Conservation (phyloP, 225 moss, liverwort and hornwort species). For the Sphagnum contortum region DNA sequence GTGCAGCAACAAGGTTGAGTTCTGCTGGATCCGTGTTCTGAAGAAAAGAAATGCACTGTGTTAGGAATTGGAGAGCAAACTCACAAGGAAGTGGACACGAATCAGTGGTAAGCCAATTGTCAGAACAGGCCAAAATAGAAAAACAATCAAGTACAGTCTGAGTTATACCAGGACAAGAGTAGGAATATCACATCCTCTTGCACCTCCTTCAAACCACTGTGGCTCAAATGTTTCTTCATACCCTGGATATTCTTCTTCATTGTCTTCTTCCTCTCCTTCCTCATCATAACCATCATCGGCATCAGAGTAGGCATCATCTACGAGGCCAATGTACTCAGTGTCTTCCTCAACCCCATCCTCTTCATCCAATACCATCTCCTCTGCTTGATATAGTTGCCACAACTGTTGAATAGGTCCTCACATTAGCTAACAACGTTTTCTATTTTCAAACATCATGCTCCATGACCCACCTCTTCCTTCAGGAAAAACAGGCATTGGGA, state of each 20-base stretch:
- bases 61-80: background rate
- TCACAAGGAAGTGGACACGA: background rate
- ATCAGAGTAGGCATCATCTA: constrained; percentile 11
- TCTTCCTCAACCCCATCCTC: constrained; percentile 39
- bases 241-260: constrained; percentile 29
- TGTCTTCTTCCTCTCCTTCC: constrained; percentile 36
- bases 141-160: too few relatives aligned
- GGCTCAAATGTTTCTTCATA: constrained; percentile 51
- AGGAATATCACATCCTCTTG: constrained; percentile 44
- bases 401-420: constrained; percentile 25
- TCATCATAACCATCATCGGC: constrained; percentile 35
- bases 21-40: constrained; percentile 68
- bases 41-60: constrained; percentile 14
- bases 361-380: constrained; percentile 82
- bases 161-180: constrained; percentile 70
- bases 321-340: constrained; percentile 21
- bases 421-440: background rate
- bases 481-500: too few relatives aligned
- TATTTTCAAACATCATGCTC: background rate
- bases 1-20: constrained; percentile 61
- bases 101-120: too few relatives aligned
- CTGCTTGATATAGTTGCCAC: constrained; percentile 90
- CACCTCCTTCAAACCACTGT: constrained; percentile 46
- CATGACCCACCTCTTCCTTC: too few relatives aligned
- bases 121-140: too few relatives aligned